Base-by-base conservation (phyloP, 495 filamentous ascomycete species). In the Aspergillus campestris region DNA sequence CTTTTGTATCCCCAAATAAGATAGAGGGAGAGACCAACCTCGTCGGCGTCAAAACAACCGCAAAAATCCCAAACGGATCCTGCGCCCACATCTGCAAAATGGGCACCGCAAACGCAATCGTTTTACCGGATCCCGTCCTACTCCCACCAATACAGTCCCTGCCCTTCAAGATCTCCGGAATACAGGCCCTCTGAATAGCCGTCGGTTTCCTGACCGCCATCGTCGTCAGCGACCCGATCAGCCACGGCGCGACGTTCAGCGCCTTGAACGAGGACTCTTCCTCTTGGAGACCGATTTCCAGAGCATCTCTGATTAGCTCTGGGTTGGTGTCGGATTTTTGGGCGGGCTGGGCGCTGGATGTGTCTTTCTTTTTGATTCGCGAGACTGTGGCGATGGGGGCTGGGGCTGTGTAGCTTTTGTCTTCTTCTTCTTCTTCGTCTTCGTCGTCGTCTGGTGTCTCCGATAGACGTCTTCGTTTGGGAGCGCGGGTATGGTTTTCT, bases 121-220 rank as follows among this genome's bases (percentile, higher is more conserved):
- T 98, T 71, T 98, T 98, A 60, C 92, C 92, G n/a, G 91, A 95
- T 67, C 92, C 92, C 3, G 92, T 98, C 44, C 86, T 75, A 54
- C 87, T 94, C 12, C 89, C 88, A 52, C 94, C 92, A 52, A 98
- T 95, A 52, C 89, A 95, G 65, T 97, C 88, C 50, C 83, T 76
- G 4, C 92, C 92, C 57, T 87, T 81, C 42, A 98, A 60, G 36
- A 97, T 95, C 53, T 85, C 82, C 13, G 87, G 88, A 57, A 98
- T 96, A 64, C 86, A 94, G 40, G 80, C 84, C 50, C 82, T 84
- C 53, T 98, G 92, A 69, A 98, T 97, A 44, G 82, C 82, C 0
- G 92, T 97, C 0, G 92, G 92, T 38, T 82, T 71, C 47, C 80
- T 84, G 60, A 98, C 94, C 24, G 87, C 85, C 86, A 98, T 86